A percentile compares a stretch with the other conserved stretches of the same genome.
Conservation (phyloP, 106 monocot genomes). For the Dendrobium officinale region DNA sequence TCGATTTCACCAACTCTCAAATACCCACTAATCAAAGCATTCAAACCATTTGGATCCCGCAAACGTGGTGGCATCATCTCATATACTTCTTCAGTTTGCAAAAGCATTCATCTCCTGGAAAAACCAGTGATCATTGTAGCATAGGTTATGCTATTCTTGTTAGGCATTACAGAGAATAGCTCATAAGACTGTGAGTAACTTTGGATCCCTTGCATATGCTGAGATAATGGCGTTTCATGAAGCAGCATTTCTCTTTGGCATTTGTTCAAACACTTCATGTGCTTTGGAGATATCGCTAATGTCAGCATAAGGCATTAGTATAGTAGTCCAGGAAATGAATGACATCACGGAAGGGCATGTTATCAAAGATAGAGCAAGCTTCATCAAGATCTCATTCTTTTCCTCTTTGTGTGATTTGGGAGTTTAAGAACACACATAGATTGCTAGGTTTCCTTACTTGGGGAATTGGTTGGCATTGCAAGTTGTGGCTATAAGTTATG, state of each 20-base stretch:
- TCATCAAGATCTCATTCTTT: conserved; percentile 15
- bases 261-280: conserved; percentile 48
- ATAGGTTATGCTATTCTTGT: conserved; percentile 33
- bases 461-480: background rate
- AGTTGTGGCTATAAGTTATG: background rate
- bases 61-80: conserved; percentile 29
- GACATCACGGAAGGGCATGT: conserved; percentile 43
- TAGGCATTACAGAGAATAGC: conserved; percentile 33
- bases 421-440: conserved; percentile 18
- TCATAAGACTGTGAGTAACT: conserved; percentile 26
- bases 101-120: conserved; percentile 28
- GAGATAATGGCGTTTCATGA: conserved; percentile 76
- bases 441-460: conserved; percentile 7
- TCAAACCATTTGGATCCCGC: conserved; percentile 52
- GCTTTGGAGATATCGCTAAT: conserved; percentile 26
- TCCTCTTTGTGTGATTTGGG: conserved; percentile 28
- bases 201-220: conserved; percentile 25
- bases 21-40: conserved; percentile 49
- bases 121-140: conserved; percentile 44
- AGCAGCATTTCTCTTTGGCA: conserved; percentile 47
- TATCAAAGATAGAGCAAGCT: conserved; percentile 35
- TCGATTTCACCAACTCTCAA: conserved; percentile 30
- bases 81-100: conserved; percentile 38
- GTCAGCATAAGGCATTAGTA: conserved; percentile 48
- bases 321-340: conserved; percentile 60